Percentiles rank a stretch among this genome's conserved stretches.
Evolutionary conservation across 176 grass and related monocot genomes (phyloP).

Genomic region (Oryza coarctata): DNA sequence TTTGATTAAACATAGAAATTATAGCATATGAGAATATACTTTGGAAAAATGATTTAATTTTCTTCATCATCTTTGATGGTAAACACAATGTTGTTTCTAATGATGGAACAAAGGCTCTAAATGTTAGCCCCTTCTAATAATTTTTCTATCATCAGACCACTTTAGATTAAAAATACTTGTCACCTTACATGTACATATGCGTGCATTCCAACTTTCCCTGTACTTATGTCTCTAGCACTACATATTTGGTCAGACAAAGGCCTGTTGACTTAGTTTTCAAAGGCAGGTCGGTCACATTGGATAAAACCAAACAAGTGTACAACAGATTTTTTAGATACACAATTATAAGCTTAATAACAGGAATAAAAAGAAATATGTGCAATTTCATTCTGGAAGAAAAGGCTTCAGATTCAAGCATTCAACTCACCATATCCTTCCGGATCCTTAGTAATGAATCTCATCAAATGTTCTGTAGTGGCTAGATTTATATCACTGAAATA

Average conservation of each 20-base stretch:
- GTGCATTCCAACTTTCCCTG: background rate
- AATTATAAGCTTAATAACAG: background rate
- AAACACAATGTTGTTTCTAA: conserved; percentile 7
- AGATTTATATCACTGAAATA: conserved; percentile 97
- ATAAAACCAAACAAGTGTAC: background rate
- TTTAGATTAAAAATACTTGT: background rate
- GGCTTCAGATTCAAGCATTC: conserved; percentile 30
- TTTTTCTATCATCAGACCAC: background rate
- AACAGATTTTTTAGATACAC: background rate
- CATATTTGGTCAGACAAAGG: background rate
- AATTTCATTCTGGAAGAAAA: conserved; percentile 1
- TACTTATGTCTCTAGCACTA: background rate
- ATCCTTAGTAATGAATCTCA: conserved; percentile 94
- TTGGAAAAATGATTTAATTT: background rate
- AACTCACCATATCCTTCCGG: conserved; percentile 90
- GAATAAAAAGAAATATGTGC: background rate
- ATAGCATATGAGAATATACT: background rate
- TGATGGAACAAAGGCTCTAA: conserved; percentile 14
- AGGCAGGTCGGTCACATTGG: background rate
- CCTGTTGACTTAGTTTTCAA: background rate
- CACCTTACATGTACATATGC: background rate
- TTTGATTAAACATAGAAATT: background rate
- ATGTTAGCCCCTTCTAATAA: background rate
- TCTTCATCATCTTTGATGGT: background rate
- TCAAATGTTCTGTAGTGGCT: conserved; percentile 95